Base-by-base conservation (phyloP, 2,329 filamentous ascomycete species). In the Biscogniauxia sp. region DNA sequence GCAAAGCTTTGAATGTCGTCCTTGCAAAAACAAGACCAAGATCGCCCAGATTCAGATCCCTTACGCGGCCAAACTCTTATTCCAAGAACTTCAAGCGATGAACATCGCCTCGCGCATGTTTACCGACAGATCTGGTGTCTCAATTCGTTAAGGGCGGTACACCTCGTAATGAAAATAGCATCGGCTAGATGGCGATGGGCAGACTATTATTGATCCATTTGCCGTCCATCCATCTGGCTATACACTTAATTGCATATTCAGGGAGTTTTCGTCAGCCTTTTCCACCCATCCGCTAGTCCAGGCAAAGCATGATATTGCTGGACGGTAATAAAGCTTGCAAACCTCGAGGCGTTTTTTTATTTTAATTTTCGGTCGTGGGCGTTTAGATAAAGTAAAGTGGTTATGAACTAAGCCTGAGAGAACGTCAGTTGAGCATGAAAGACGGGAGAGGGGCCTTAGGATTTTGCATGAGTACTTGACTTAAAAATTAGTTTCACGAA, bases 21-120 rank as follows among this genome's bases (percentile, higher is more conserved):
- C 95, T 37, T 99, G 95, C 85, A 95, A 96, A 82, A 99, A 99
- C 84, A 98, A 98, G 85, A 97, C 94, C 65, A 93, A 92, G 80
- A 98, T 99, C 76, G 95, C 94, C 5, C 95, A 99, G 77, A 90
- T 99, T 59, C 92, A 98, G 75, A 96, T 99, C 66, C 95, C 95
- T 0, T 99, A 99, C 74, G 95, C 95, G 2, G 95, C 95, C 63
- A 99, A 99, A 81, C 84, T 99, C 55, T 86, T 99, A 55, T 99
- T 99, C 88, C 95, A 99, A 81, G 95, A 99, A 80, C 81, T 99
- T 68, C 92, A 93, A 74, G 89, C 93, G 55, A 99, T 99, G 95
- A 98, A 98, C 77, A 98, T 99, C 76, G 94, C 95, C 11, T 90
- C 94, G 32, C 89, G 95, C 75, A 94, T 99, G 93, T 99, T 96